These are phyloP conservation scores for Cladosporium sp. DNA, from an alignment of 2,329 filamentous ascomycete genomes.

Conservation along the genomic window DNA sequence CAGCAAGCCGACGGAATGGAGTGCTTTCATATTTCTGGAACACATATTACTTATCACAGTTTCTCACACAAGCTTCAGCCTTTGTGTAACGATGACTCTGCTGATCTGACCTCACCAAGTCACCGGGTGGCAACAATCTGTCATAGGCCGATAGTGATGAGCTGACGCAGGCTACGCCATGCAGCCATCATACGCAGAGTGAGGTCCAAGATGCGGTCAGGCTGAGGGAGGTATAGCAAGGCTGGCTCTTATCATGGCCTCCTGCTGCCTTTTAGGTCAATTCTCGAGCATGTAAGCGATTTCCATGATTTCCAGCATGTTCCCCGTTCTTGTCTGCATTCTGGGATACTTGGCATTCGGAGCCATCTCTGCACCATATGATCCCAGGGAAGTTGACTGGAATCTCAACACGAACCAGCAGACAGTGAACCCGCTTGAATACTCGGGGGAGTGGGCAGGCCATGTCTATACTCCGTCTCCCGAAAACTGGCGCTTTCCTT, in stretches of 20 bases:
- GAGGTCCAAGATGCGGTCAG: not conserved
- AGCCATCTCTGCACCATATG: constrained; percentile 37
- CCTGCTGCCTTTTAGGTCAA: not conserved
- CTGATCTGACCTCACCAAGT: not conserved
- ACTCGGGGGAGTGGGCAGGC: constrained; percentile 56
- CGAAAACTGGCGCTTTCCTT: constrained; percentile 63
- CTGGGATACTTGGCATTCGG: not conserved
- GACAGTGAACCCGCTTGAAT: constrained; percentile 56
- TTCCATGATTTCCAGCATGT: not conserved
- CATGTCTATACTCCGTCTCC: constrained; percentile 59
- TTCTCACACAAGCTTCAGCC: not conserved
- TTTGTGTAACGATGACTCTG: not conserved
- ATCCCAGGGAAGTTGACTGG: constrained; percentile 50
- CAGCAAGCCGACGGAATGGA: not conserved
- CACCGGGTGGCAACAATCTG: not conserved
- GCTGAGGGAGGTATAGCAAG: not conserved
- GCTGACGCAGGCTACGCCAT: not conserved
- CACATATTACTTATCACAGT: not conserved
- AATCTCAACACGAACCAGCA: constrained; percentile 61
- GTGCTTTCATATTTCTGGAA: not conserved
- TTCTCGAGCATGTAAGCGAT: not conserved
- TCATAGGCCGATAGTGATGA: not conserved
- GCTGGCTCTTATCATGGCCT: not conserved
- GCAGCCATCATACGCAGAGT: not conserved
- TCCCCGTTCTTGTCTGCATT: not conserved